phyloP scores from a whole-genome alignment of 257 asterid species.

The Voacanga thouarsii region DNA sequence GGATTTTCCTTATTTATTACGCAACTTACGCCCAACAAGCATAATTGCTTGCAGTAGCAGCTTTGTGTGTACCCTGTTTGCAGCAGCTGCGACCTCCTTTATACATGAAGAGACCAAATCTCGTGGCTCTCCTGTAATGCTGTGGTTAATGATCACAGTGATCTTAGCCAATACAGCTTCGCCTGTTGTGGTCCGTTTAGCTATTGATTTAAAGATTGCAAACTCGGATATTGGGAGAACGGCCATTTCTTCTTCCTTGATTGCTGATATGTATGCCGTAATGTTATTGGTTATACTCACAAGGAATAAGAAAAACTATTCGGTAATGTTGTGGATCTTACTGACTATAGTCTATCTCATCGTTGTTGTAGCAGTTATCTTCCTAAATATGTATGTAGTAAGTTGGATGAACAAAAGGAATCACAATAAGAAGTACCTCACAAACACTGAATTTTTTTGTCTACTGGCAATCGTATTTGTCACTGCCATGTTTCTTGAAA shows the following conservation, averaged over 20 bases:
- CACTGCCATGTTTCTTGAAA: slow-evolving; percentile 68
- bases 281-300: slow-evolving; percentile 53
- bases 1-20: slow-evolving; percentile 69
- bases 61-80: slow-evolving; percentile 64
- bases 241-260: slow-evolving; percentile 72
- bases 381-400: slow-evolving; percentile 46
- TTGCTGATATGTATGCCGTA: slow-evolving; percentile 74
- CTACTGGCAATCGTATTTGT: slow-evolving; percentile 67
- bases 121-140: slow-evolving; percentile 41
- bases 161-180: slow-evolving; percentile 80
- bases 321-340: slow-evolving; percentile 33
- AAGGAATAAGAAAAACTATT: slow-evolving; percentile 25
- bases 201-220: slow-evolving; percentile 79
- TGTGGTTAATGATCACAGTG: slow-evolving; percentile 58
- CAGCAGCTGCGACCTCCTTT: slow-evolving; percentile 64
- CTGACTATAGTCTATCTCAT: slow-evolving; percentile 37
- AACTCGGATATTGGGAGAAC: slow-evolving; percentile 75
- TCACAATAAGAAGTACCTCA: slow-evolving; percentile 70
- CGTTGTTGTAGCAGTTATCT: slow-evolving; percentile 45
- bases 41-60: slow-evolving; percentile 62
- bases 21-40: slow-evolving; percentile 63
- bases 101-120: slow-evolving; percentile 56
- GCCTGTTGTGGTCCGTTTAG: slow-evolving; percentile 73
- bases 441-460: slow-evolving; percentile 57
- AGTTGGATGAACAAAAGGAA: slow-evolving; percentile 79